Conservation (phyloP, 2,329 filamentous ascomycete genomes). For the Xylariomycetidae sp. region DNA sequence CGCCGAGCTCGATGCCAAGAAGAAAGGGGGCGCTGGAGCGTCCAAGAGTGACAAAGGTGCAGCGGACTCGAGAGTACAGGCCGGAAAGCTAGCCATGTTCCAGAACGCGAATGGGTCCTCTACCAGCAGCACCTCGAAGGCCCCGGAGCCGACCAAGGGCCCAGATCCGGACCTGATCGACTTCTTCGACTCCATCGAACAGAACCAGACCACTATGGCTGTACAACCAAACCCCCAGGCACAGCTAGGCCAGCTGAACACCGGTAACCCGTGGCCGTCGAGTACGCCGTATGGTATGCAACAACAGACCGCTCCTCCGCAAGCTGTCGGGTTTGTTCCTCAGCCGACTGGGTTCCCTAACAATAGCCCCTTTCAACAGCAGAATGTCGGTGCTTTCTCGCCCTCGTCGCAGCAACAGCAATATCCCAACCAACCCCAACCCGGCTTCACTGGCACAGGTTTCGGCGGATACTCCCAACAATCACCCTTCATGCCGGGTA, state of each 20-base stretch:
- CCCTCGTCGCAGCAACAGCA: conserved; percentile 37
- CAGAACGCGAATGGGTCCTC: conserved; percentile 31
- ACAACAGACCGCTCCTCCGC: conserved; percentile 28
- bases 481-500: conserved; percentile 47
- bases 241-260: conserved; percentile 26
- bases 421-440: conserved; percentile 39
- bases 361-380: conserved; percentile 39
- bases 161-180: conserved; percentile 80
- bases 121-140: conserved; percentile 35
- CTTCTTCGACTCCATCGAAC: conserved; percentile 91
- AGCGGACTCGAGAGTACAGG: conserved; percentile 31
- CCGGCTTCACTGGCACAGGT: conserved; percentile 63
- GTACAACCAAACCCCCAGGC: conserved; percentile 35
- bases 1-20: conserved; percentile 74
- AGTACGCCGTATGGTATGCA: conserved; percentile 31
- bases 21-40: conserved; percentile 37
- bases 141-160: conserved; percentile 50
- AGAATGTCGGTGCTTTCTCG: conserved; percentile 24
- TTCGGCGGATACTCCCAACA: conserved; percentile 80
- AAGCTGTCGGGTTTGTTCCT: conserved; percentile 24
- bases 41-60: conserved; percentile 32
- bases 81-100: conserved; percentile 41
- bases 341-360: conserved; percentile 33
- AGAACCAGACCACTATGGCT: conserved; percentile 72
- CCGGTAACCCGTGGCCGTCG: conserved; percentile 34